Evolutionary conservation across 768 basidiomycete genomes (phyloP), one percentile per base, ranked within the genome.

Genomic region (Lentinus tigrinus): DNA sequence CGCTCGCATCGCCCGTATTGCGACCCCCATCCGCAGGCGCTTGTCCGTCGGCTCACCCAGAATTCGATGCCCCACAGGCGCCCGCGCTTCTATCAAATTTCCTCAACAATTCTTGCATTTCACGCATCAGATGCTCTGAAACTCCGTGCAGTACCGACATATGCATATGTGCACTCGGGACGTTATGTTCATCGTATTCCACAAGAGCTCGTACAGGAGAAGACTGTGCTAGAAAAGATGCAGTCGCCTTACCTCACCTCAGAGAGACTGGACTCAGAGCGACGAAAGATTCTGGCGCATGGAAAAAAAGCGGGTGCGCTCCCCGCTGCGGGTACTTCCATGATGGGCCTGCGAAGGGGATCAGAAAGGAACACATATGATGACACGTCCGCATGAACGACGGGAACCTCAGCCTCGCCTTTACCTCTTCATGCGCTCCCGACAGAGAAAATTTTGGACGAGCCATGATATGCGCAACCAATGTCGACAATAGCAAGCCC

Each of bases 381-480:
- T 21, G 10, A 21, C 49, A 23, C 3, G 36, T 24, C 46, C 31
- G 34, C 21, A 55, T 50, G 42, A 42, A 46, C 54, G 46, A 28
- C 16, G 34, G 34, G 21, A 27, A 54, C 77, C 86, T 92, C 90
- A 89, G 90, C 82, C 90, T 93, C 90, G 90, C 90, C 90, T 93
- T 93, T 78, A 81, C 73, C 66, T 88, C 89, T 77, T 77, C 91
- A 91, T 75, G 63, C 85, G 75, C 86, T 84, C 80, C 91, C 88
- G 66, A 65, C 84, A 42, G 14, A 31, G 6, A 26, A 21, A 69
- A 71, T 69, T 71, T 56, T 61, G 56, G 57, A 60, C 58, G 57
- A 70, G 66, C 63, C 74, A 48, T 19, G 26, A 5, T 14, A 17
- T 55, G 49, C n/a, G 43, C 43, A 55, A 60, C 58, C 52, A 23